These are phyloP conservation scores for Immersiporthe knoxdaviesiana DNA, from an alignment of 2,329 filamentous ascomycete genomes.

Conservation along the genomic window DNA sequence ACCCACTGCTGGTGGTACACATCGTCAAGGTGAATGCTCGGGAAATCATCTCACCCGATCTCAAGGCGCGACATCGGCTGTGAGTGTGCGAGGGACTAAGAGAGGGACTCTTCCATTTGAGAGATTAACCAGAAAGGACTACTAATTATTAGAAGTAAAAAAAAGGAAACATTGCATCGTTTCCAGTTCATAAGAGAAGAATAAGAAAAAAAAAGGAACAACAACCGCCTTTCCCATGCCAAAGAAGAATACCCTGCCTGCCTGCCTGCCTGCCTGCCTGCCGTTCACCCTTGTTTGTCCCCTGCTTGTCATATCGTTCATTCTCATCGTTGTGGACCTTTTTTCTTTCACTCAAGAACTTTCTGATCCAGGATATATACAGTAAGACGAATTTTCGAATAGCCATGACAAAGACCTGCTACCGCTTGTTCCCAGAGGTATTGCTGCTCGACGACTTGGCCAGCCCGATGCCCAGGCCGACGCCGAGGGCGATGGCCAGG, in stretches of 20 bases:
- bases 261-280: neutral
- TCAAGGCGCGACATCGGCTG: neutral
- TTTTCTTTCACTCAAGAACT: neutral
- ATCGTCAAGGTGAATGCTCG: neutral
- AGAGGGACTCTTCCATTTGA: neutral
- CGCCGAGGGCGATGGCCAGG: slow-evolving; percentile 56
- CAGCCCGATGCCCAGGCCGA: slow-evolving; percentile 56
- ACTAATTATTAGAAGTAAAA: slow-evolving; percentile 3
- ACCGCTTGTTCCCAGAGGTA: neutral
- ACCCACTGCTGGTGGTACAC: neutral
- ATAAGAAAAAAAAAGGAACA: neutral
- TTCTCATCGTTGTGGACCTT: neutral
- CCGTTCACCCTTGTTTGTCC: neutral
- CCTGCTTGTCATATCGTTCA: neutral
- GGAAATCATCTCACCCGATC: neutral
- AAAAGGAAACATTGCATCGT: neutral
- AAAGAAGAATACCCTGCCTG: neutral
- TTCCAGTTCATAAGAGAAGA: neutral
- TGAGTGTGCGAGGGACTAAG: neutral
- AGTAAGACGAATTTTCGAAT: neutral
- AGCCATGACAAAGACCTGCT: neutral
- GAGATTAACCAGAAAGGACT: neutral
- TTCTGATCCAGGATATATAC: neutral
- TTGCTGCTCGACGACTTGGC: slow-evolving; percentile 25
- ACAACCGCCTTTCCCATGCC: neutral